Base-by-base conservation (phyloP, 2,329 filamentous ascomycete species). In the Colletotrichum tropicale region DNA sequence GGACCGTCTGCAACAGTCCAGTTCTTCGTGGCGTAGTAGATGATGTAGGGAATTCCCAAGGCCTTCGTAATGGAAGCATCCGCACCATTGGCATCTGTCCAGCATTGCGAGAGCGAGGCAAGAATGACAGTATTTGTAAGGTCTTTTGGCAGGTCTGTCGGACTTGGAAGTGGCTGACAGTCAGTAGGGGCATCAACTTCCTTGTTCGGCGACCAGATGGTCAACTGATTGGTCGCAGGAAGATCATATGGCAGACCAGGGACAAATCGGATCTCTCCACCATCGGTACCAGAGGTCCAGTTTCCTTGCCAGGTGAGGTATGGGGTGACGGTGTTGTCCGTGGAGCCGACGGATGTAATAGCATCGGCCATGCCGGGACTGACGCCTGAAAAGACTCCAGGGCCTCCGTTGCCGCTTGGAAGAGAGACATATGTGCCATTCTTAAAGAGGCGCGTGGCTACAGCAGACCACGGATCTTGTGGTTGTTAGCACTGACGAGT, bases 1-100 rank as follows among this genome's bases (percentile, higher is more conserved):
- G 83, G 84, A 66, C 82, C 87, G 8, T 86, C 87, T 10, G 84
- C 85, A 36, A 87, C 79, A 60, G 87, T 87, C 48, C 82, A 81
- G 52, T 83, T 82, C 69, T 85, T 84, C 6, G 83, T 81, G 0
- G 84, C 83, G 77, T 86, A 86, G 79, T 86, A 83, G 74, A 86
- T 79, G 55, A 85, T 80, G 55, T 86, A 86, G 67, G 83, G 81
- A 8, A 83, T 85, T 32, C 85, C 85, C 43, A 82, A 82, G 6
- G 81, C 83, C 2, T 60, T 43, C 5, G 71, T 70, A 6, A 74
- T 28, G 24, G 66, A 66, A 9, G 55, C n/a, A 3, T 16, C 6
- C 15, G 32, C 52, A 4, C 67, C 67, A 5, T 36, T 60, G 1
- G 58, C 32, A 18, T 69, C 48, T 6, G 26, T 71, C 60, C 60